Base-by-base conservation (phyloP, 129 eudicot genomes). In the Flaveria linearis region DNA sequence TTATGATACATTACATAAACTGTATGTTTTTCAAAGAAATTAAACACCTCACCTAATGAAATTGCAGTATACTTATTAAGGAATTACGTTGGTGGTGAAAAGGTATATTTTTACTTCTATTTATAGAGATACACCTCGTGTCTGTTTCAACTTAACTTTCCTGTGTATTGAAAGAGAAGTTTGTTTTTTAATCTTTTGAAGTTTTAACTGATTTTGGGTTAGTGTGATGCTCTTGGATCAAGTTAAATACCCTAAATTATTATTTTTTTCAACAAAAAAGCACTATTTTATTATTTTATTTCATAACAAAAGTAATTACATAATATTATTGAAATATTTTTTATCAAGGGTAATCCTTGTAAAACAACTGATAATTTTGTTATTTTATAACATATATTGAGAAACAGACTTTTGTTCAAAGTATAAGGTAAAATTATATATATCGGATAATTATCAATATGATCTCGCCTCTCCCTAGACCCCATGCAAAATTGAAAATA, bases 51-150 rank as follows among this genome's bases (percentile, higher is more conserved):
- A 80, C 75, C 75, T 73, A 73, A 63, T 55, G 30, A 65, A 73
- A 66, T 8, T 53, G 84, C 22, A 66, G 70, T 53, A 73, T 23
- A 80, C 69, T 43, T 17, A 68, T 66, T 73, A 66, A 80, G 62
- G 74, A 53, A 80, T 30, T 80, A 80, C 61, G 66, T 80, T 17
- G 74, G 55, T 73, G 62, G 75, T 73, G 70, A 66, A 66, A 65
- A 28, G 84, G 61, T 75, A 30, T 55, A 18, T 33, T 55, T 46
- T 72, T 12, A 30, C 45, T 72, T 52, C 84, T 67, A 55, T 43
- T 65, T 80, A 25, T 80, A 51, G 84, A 73, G 65, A 73, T 73
- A 74, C 84, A 26, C 1, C 14, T 46, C 47, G 12, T 80, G 83
- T 66, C 70, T 39, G 26, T 68, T 55, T 49, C 58, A 50, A 2